Base-by-base conservation (phyloP, 129 eudicot species). In the Pseudognaphalium luteoalbum region DNA sequence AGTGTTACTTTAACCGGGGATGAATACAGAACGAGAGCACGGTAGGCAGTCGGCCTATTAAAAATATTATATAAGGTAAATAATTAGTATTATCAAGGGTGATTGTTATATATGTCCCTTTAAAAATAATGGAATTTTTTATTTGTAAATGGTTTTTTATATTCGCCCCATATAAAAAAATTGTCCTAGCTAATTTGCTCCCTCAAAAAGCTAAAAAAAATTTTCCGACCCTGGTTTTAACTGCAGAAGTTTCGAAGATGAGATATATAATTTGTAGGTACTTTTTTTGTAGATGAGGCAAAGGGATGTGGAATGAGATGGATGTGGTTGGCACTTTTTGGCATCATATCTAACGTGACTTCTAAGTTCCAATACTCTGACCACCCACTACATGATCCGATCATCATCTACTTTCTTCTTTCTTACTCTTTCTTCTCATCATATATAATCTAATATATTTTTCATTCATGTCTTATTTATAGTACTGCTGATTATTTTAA, bases 291-390 rank as follows among this genome's bases (percentile, higher is more conserved):
- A 68, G 52, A 57, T 21, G 74, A 41, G 50, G 51, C 51, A 44
- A 44, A 44, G 2, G 61, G 22, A 56, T 56, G 28, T 66, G 30
- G 30, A 66, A 37, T 7, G 2, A 50, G 75, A 70, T 12, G 37
- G 35, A 68, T 68, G 22, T 73, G 25, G 77, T 73, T 59, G 77
- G 17, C 77, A 73, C 77, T 73, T 76, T 76, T 76, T 76, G 80
- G 37, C 67, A 76, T 50, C 65, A 72, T 65, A 51, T 76, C 42
- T 76, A 76, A 76, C 80, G 80, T 76, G 74, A 67, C 50, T 66
- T 76, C 58, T 41, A 76, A 76, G 80, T 67, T 76, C 80, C 42
- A 21, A 65, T 51, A 7, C 80, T 25, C 28, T 76, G 58, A 76
- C 80, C 80, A 67, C 80, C 68, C 34, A 1, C 34, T 32, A 32